Evolutionary conservation across 1,284 basidiomycete species (phyloP), one percentile per base, ranked within the genome.

Genomic region (Cutaneotrichosporon dermatis): DNA sequence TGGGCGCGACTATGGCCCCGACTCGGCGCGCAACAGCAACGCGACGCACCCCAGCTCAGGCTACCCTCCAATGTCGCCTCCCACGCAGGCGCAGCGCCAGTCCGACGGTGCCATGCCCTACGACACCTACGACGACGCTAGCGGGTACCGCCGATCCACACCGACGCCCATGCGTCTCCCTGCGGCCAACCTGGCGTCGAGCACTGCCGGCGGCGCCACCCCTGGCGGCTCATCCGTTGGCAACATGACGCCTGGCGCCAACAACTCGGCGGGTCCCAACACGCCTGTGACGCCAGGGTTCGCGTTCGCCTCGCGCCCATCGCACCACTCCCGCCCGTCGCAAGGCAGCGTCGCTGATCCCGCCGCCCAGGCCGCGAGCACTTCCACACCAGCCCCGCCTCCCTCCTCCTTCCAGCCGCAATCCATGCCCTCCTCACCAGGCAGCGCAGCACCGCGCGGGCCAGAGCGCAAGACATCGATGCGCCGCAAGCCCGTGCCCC

Each of bases 401-500:
- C 33, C 48, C 6, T 16, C 57, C 46, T 37, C 33, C 46, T 34
- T 10, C 55, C 55, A 8, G 34, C 34, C 9, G 46, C 46, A n/a
- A 46, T 34, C 16, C n/a, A 39, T 3, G n/a, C 34, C 15, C 15
- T 2, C 16, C 37, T 37, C 10, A 4, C 42, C 33, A 25, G 25
- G 25, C 25, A 25, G 25, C 25, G 25, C 25, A 25, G 25, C 25
- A 34, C 34, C 6, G 33, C 10, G 12, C 33, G 34, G 8, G 11
- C 15, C 41, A 11, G 62, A 61, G 55, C 60, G 63, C 51, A 62
- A 62, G 57, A 58, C 37, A 13, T 56, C 53, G n/a, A 43, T 60
- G n/a, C 52, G 63, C 10, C 60, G 63, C 43, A 65, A 65, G 54
- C 60, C 63, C 15, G 63, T 65, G n/a, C 63, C 63, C 9, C 54